A percentile compares a stretch with the other conserved stretches of the same genome.
Conservation (phyloP, 805 yeast genomes). For the Monosporozyma unispora region DNA sequence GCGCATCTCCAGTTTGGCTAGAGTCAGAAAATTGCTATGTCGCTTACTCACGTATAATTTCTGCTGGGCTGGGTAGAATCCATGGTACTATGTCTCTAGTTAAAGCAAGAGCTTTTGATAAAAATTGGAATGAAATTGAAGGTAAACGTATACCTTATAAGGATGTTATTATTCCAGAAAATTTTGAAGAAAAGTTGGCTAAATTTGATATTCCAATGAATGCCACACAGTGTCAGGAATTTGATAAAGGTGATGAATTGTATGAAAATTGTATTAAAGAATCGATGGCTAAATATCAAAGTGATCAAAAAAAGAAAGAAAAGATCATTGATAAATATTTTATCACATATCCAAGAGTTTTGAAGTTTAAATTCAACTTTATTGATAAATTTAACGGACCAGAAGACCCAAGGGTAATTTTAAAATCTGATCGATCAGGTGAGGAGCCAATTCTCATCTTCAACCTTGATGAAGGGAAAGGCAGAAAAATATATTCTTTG, state of each 20-base stretch:
- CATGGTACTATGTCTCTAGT: conserved; percentile 34
- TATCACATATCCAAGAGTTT: neutral
- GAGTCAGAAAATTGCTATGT: conserved; percentile 41
- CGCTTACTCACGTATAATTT: conserved; percentile 37
- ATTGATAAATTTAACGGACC: neutral
- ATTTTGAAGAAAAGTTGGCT: conserved; percentile 24
- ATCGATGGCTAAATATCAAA: conserved; percentile 11
- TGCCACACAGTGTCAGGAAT: conserved; percentile 18
- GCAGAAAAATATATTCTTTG: neutral
- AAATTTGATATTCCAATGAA: conserved; percentile 17
- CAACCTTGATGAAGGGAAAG: neutral
- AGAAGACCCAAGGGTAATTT: neutral
- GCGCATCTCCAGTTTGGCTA: conserved; percentile 26
- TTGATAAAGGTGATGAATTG: conserved; percentile 12
- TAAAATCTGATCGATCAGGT: neutral
- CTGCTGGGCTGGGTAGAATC: conserved; percentile 16
- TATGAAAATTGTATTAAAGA: conserved; percentile 18
- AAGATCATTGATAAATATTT: neutral
- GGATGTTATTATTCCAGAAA: conserved; percentile 7
- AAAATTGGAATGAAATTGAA: conserved; percentile 7
- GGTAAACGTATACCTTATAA: conserved; percentile 2
- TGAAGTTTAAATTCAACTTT: neutral
- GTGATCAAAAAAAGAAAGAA: conserved; percentile 5
- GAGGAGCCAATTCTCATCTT: neutral
- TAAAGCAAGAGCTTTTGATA: conserved; percentile 22